A percentile compares a stretch with the other conserved stretches of the same genome.
phyloP scores from a whole-genome alignment of 1,284 basidiomycete species.

The Lentinula novae-zelandiae region DNA sequence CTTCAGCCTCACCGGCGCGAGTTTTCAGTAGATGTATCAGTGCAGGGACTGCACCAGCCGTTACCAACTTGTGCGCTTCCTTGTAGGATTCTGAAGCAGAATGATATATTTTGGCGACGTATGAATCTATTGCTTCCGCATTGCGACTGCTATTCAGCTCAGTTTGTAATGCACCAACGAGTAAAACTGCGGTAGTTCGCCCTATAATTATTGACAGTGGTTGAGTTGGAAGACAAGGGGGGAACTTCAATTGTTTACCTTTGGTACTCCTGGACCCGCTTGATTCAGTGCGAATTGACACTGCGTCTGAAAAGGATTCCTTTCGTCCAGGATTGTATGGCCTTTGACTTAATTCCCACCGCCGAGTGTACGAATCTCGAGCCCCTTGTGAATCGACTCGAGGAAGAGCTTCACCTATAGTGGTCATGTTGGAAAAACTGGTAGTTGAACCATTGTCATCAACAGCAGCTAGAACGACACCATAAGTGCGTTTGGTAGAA shows the following conservation, averaged over 20 bases:
- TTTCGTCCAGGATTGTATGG: not conserved
- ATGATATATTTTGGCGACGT: conserved; percentile 20
- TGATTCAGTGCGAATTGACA: not conserved
- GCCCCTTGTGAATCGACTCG: not conserved
- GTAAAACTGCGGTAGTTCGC: conserved; percentile 18
- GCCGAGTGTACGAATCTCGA: not conserved
- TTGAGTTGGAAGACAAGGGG: not conserved
- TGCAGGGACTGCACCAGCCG: conserved; percentile 21
- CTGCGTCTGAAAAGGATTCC: not conserved
- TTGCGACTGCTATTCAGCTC: conserved; percentile 22
- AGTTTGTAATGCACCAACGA: conserved; percentile 23
- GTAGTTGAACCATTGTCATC: not conserved
- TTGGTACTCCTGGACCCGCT: not conserved
- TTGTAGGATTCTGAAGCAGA: conserved; percentile 19
- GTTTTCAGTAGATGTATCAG: conserved; percentile 21
- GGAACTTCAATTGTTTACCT: not conserved
- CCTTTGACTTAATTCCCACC: not conserved
- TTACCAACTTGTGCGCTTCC: conserved; percentile 22
- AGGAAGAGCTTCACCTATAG: conserved; percentile 2
- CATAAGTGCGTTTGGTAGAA: not conserved
- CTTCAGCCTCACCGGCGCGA: conserved; percentile 20
- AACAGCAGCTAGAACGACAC: not conserved
- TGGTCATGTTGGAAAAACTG: not conserved
- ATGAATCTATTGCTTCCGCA: conserved; percentile 20
- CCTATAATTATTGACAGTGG: not conserved